Conservation (phyloP, 2,329 filamentous ascomycete genomes). For the Penicillium sp. region DNA sequence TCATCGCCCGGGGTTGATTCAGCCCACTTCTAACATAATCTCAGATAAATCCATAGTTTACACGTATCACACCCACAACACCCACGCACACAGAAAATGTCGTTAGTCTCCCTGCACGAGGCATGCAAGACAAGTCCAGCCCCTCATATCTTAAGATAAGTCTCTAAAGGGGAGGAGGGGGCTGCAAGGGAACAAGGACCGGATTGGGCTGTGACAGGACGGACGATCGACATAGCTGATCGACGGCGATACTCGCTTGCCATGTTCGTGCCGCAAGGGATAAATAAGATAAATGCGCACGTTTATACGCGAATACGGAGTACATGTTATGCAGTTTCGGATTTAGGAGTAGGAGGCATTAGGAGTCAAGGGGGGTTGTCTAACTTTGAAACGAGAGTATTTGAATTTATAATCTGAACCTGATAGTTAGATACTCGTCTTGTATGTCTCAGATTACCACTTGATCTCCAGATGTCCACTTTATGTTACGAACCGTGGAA, state of each 20-base stretch:
- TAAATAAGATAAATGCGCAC: constrained; percentile 11
- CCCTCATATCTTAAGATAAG: not conserved
- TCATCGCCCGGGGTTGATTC: not conserved
- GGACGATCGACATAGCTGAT: constrained; percentile 2
- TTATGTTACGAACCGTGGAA: not conserved
- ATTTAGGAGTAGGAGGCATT: not conserved
- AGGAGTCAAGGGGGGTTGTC: not conserved
- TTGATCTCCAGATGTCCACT: not conserved
- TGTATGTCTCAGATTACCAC: not conserved
- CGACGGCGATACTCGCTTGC: constrained; percentile 6
- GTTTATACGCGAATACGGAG: constrained; percentile 3
- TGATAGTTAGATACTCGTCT: not conserved
- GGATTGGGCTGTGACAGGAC: constrained; percentile 18
- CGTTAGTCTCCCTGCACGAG: constrained; percentile 7
- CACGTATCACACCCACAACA: constrained; percentile 2
- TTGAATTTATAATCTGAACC: not conserved
- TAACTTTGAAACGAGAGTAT: not conserved
- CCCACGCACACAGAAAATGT: not conserved
- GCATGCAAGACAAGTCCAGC: constrained; percentile 7
- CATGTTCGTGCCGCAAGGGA: constrained; percentile 18
- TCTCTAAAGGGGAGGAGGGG: not conserved
- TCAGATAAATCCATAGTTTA: not conserved
- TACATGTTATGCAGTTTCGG: not conserved
- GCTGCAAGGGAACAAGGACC: constrained; percentile 9
- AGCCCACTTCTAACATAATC: not conserved